These are phyloP conservation scores for Pyrus hybrid DNA, from an alignment of 331 rosid genomes.

Conservation along the genomic window DNA sequence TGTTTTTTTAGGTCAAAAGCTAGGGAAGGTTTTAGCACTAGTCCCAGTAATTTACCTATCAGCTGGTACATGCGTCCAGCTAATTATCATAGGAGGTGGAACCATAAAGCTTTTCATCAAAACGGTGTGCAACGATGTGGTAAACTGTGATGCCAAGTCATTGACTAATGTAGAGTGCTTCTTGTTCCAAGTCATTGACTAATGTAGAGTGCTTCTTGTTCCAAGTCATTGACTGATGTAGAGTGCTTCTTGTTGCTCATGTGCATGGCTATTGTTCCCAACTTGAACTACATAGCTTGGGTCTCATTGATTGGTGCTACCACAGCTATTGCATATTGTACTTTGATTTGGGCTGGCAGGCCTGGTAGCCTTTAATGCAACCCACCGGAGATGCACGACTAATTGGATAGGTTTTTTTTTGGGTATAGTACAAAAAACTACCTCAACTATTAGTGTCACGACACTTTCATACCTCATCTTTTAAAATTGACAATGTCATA, in stretches of 20 bases:
- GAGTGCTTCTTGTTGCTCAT: constrained; percentile 48
- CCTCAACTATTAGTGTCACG: too few species aligned
- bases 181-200: constrained; percentile 21
- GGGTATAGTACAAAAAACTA: too few species aligned
- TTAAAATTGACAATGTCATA: too few species aligned
- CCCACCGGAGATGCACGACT: constrained; percentile 1
- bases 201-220: too few species aligned
- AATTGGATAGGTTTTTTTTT: constrained; percentile 3
- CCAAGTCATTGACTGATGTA: constrained; percentile 5
- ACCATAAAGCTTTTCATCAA: constrained; percentile 33
- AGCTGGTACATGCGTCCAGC: constrained; percentile 44
- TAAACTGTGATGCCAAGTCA: constrained; percentile 13
- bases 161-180: constrained; percentile 27
- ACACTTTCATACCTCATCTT: too few species aligned
- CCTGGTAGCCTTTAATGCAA: constrained; percentile 18
- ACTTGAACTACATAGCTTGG: constrained; percentile 39
- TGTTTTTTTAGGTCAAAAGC: constrained; percentile 24
- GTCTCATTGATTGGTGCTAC: constrained; percentile 43
- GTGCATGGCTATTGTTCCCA: constrained; percentile 45
- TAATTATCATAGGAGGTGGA: constrained; percentile 55
- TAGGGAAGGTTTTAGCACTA: constrained; percentile 40
- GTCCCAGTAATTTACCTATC: constrained; percentile 68
- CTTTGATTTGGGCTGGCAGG: constrained; percentile 46
- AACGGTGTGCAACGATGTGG: constrained; percentile 16
- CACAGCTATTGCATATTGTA: constrained; percentile 27